Percentiles rank a stretch among this genome's conserved stretches.
These are phyloP conservation scores for Apiospora sp. DNA, from an alignment of 2,329 filamentous ascomycete genomes.

Conservation along the genomic window DNA sequence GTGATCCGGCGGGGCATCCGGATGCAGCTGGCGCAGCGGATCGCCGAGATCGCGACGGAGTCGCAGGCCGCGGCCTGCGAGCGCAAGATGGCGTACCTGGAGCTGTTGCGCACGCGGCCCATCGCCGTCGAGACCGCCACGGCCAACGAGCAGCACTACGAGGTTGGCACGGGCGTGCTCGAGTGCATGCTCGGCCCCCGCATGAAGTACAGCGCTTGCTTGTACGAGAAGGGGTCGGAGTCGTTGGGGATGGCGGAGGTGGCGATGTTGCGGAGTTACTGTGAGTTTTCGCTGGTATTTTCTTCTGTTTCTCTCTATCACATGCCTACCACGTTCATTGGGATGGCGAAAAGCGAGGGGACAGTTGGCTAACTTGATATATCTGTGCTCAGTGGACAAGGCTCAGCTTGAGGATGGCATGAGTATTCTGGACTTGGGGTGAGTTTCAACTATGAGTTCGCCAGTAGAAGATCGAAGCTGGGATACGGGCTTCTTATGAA, in stretches of 20 bases:
- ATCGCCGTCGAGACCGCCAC: constrained; percentile 73
- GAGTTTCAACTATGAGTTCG: constrained; percentile 31
- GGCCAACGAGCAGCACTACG: constrained; percentile 76
- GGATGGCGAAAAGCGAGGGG: background rate
- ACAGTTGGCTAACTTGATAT: background rate
- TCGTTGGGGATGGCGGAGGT: constrained; percentile 72
- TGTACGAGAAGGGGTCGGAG: constrained; percentile 69
- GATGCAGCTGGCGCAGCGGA: constrained; percentile 68
- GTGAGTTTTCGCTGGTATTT: background rate
- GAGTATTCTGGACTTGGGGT: constrained; percentile 69
- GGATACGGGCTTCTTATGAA: background rate
- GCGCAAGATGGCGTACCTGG: constrained; percentile 70
- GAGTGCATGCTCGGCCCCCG: constrained; percentile 68
- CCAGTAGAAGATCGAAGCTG: background rate
- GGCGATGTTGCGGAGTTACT: constrained; percentile 69
- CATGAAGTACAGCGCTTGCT: constrained; percentile 76
- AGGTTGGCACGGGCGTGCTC: constrained; percentile 72
- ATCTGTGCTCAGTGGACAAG: constrained; percentile 53
- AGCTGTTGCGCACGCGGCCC: constrained; percentile 63
- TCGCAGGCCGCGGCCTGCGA: constrained; percentile 61
- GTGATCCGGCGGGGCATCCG: constrained; percentile 72
- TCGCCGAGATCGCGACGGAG: constrained; percentile 60
- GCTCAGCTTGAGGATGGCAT: constrained; percentile 67
- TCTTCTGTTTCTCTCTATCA: background rate
- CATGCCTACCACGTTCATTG: background rate